Conservation (phyloP, 352 stramenopile species). For the Phytophthora fragariaefolia region DNA sequence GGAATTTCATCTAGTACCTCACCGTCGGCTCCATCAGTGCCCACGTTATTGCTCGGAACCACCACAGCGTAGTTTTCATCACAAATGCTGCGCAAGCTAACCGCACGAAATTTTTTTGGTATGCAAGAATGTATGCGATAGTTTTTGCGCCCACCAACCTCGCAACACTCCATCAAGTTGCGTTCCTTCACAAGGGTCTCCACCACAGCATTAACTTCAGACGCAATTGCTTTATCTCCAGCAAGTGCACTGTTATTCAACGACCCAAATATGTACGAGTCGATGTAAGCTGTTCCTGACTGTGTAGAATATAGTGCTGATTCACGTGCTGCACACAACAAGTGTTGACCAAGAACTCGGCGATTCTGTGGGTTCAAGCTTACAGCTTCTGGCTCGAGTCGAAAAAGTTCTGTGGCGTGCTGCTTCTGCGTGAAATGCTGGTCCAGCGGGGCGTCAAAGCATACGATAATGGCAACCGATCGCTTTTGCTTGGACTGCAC, state of each 20-base stretch:
- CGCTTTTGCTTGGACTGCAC: constrained; percentile 60
- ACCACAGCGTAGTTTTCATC: constrained; percentile 73
- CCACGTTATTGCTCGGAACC: constrained; percentile 56
- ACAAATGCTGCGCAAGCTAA: constrained; percentile 77
- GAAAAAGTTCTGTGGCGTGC: constrained; percentile 72
- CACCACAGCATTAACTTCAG: constrained; percentile 27
- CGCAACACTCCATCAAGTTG: constrained; percentile 48
- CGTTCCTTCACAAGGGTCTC: constrained; percentile 43
- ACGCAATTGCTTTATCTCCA: not conserved
- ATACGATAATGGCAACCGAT: constrained; percentile 95
- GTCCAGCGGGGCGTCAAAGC: constrained; percentile 95
- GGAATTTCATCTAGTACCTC: constrained; percentile 89
- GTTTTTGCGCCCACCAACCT: constrained; percentile 40
- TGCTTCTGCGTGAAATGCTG: constrained; percentile 86
- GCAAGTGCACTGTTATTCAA: not conserved
- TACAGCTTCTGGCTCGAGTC: constrained; percentile 74
- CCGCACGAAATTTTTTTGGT: constrained; percentile 56
- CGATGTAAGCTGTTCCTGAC: constrained; percentile 67
- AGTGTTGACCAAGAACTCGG: constrained; percentile 90
- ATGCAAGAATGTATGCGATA: constrained; percentile 70
- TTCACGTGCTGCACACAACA: constrained; percentile 95
- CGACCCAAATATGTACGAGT: constrained; percentile 66
- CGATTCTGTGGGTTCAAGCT: constrained; percentile 88
- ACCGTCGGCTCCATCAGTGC: constrained; percentile 29
- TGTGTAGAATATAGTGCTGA: constrained; percentile 82